Base-by-base conservation (phyloP, 169 alveolate species). In the Toxoplasma gondii region DNA sequence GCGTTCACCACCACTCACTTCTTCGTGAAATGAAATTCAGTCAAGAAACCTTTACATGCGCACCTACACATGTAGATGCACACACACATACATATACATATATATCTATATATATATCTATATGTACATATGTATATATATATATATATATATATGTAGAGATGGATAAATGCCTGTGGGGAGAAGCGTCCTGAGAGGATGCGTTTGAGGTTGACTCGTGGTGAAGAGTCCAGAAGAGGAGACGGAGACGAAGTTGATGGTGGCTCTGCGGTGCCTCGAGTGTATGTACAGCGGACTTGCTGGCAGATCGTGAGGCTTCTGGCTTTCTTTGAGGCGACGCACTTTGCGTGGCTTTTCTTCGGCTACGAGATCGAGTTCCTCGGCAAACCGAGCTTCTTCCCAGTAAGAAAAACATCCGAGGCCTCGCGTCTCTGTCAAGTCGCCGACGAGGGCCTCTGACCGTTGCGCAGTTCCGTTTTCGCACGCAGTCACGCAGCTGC, bases 341-440 rank as follows among this genome's bases (percentile, higher is more conserved):
- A 49, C 49, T 83, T 92, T 29, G 24, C 83, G 29, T 83, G 92
- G 91, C 67, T 92, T n/a, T 92, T 64, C 69, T 92, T 39, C 91
- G 91, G 92, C 64, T 83, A 92, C 83, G 38, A 67, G 29, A 70
- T 92, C 92, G 94, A 92, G 88, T 92, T 92, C 88, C 67, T 43
- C 78, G 94, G 94, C 27, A 36, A 83, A 53, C 88, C 94, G 36
- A 67, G 49, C 69, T 92, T 83, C 88, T 78, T 82, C 86, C 74
- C 53, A 91, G 94, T 92, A 92, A 29, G 91, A 49, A 49, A 49
- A 49, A 49, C 22, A 49, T 12, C 12, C 22, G 58, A 4, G 29
- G 2, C 31, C 36, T 69, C 36, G 4, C 58, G 4, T 49, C 58
- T 49, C 58, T 49, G 22, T 49, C 58, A 49, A 49, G 22, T 49